A percentile compares a stretch with the other conserved stretches of the same genome.
Conservation (phyloP, 345 rosid genomes). For the Eutrema japonicum region DNA sequence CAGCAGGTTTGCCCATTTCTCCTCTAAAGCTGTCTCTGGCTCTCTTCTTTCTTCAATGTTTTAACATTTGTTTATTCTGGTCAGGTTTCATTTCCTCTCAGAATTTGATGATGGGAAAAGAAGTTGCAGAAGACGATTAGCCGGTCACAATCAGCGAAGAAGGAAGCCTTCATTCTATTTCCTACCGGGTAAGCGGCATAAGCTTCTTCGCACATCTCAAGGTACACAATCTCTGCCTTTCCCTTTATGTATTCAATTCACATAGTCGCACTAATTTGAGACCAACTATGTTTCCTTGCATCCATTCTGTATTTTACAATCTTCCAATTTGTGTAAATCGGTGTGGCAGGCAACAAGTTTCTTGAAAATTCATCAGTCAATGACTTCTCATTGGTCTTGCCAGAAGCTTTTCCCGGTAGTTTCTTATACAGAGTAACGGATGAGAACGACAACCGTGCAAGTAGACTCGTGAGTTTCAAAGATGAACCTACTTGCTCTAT, state of each 20-base stretch:
- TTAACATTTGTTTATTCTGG: conserved; percentile 20
- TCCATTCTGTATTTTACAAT: neutral
- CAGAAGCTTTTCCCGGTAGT: conserved; percentile 52
- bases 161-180: conserved; percentile 70
- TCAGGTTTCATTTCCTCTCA: conserved; percentile 85
- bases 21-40: neutral
- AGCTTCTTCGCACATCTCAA: conserved; percentile 51
- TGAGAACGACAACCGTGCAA: conserved; percentile 49
- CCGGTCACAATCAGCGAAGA: conserved; percentile 83
- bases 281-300: conserved; percentile 1
- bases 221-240: conserved; percentile 46
- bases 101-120: conserved; percentile 89
- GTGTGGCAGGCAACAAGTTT: conserved; percentile 47
- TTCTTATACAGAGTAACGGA: conserved; percentile 49
- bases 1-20: conserved; percentile 60
- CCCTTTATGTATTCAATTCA: neutral
- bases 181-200: conserved; percentile 52
- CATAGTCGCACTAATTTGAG: neutral
- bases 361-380: conserved; percentile 40
- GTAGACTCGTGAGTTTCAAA: conserved; percentile 57
- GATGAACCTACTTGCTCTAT: conserved; percentile 47
- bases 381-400: conserved; percentile 60
- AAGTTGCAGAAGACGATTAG: conserved; percentile 87
- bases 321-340: neutral
- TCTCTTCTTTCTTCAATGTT: conserved; percentile 2